Conservation (phyloP, 2,329 filamentous ascomycete species). For the Alternaria ethzedia region DNA sequence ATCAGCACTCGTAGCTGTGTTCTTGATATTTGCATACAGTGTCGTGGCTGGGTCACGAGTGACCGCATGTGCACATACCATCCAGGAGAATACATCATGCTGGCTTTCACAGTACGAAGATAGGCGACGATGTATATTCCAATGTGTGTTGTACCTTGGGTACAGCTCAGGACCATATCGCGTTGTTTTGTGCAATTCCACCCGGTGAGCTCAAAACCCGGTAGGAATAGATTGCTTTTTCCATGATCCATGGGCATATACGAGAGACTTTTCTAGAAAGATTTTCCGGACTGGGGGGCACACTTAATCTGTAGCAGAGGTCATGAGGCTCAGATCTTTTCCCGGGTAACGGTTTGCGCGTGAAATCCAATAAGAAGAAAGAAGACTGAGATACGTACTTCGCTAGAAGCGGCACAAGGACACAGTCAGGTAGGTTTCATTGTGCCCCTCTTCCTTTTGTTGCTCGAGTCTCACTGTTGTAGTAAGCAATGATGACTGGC, state of each 20-base stretch:
- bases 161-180: not conserved
- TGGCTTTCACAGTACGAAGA: not conserved
- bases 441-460: not conserved
- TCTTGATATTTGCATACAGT: not conserved
- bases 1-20: conserved; percentile 4
- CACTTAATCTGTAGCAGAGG: conserved; percentile 24
- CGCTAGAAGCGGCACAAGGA: not conserved
- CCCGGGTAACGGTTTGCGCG: conserved; percentile 3
- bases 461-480: not conserved
- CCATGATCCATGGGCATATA: conserved; percentile 17
- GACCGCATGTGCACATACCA: not conserved
- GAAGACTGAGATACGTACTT: conserved; percentile 6
- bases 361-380: not conserved
- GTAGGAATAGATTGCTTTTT: conserved; percentile 25
- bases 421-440: not conserved
- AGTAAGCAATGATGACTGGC: not conserved
- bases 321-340: conserved; percentile 28
- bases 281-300: conserved; percentile 22
- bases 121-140: not conserved
- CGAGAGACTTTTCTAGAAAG: conserved; percentile 31
- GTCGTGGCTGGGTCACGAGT: conserved; percentile 4
- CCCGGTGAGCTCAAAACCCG: conserved; percentile 27
- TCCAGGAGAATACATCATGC: not conserved
- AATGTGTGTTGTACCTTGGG: not conserved
- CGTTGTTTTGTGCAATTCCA: not conserved